Evolutionary conservation across 208 protist genomes (phyloP).

Genomic region (Trypanosoma mega): DNA sequence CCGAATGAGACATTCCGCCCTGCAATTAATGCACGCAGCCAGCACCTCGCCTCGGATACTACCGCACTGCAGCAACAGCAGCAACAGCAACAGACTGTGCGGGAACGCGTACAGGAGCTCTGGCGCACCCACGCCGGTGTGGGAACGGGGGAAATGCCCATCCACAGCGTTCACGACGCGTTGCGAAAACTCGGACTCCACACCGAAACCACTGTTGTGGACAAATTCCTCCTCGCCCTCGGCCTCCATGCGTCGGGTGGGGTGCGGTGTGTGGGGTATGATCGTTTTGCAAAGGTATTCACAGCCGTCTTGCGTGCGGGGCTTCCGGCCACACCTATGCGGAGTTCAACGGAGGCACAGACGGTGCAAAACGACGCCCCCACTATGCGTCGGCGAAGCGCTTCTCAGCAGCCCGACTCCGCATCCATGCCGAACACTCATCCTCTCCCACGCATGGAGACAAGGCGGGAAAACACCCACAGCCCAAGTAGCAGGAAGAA

Average conservation of each 20-base stretch:
- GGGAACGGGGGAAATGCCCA: slow-evolving; percentile 25
- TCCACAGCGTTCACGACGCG: slow-evolving; percentile 25
- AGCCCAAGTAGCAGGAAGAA: no score
- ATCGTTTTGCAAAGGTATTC: slow-evolving; percentile 49
- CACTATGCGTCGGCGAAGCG: slow-evolving; percentile 13
- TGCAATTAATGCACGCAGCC: slow-evolving; percentile 20
- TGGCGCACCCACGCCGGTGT: slow-evolving; percentile 20
- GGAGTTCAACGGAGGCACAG: neutral
- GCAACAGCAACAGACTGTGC: slow-evolving; percentile 16
- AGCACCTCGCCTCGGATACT: slow-evolving; percentile 1
- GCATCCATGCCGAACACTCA: neutral
- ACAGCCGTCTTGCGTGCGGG: slow-evolving; percentile 34
- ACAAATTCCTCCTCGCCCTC: slow-evolving; percentile 47
- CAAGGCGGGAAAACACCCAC: no score
- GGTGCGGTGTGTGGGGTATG: slow-evolving; percentile 27
- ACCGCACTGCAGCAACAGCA: neutral
- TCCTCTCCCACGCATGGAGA: no score
- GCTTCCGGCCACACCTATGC: neutral
- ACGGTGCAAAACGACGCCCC: slow-evolving; percentile 18
- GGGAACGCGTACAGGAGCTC: slow-evolving; percentile 17
- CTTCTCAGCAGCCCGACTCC: neutral
- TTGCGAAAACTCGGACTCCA: slow-evolving; percentile 22
- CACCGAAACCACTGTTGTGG: slow-evolving; percentile 5
- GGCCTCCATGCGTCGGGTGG: slow-evolving; percentile 17
- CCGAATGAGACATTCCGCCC: slow-evolving; percentile 18